Conservation (phyloP, 2,329 filamentous ascomycete genomes). For the Paraconiothyrium sp. region DNA sequence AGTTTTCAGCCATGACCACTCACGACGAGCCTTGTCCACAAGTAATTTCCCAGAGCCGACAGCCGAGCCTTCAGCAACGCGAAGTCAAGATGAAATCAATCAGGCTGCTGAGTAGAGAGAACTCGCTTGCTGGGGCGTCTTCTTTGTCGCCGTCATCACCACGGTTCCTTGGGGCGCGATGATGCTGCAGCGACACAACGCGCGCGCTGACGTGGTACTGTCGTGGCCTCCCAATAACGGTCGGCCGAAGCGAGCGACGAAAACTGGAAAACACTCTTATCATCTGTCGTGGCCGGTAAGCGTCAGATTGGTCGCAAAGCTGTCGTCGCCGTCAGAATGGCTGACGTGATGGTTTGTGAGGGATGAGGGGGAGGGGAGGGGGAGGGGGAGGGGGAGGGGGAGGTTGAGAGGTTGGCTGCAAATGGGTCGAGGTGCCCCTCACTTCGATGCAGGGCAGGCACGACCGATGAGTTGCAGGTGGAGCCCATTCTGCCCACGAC, state of each 20-base stretch:
- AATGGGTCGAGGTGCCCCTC: background rate
- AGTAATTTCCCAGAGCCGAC: slow-evolving; percentile 41
- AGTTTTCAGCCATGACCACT: slow-evolving; percentile 29
- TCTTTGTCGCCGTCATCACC: slow-evolving; percentile 7
- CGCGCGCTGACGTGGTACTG: slow-evolving; percentile 15
- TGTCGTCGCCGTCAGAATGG: background rate
- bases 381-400: too few relatives aligned
- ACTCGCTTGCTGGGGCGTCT: slow-evolving; percentile 25
- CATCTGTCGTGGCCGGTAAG: background rate
- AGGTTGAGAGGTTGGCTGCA: background rate
- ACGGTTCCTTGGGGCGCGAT: slow-evolving; percentile 2
- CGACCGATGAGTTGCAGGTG: background rate
- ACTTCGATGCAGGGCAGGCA: background rate
- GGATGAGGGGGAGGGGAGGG: background rate
- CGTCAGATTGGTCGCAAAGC: background rate
- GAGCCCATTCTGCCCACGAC: too few relatives aligned
- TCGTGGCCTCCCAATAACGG: slow-evolving; percentile 19
- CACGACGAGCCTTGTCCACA: slow-evolving; percentile 32
- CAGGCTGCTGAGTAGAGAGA: slow-evolving; percentile 28
- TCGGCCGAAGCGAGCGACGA: slow-evolving; percentile 6
- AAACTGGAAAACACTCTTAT: background rate
- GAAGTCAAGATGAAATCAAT: slow-evolving; percentile 36
- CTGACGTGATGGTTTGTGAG: background rate
- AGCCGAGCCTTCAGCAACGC: slow-evolving; percentile 24
- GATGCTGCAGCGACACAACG: slow-evolving; percentile 10